Percentiles rank a stretch among this genome's conserved stretches.
These are phyloP conservation scores for Puccinia coronata DNA, from an alignment of 1,284 basidiomycete species.

Conservation along the genomic window DNA sequence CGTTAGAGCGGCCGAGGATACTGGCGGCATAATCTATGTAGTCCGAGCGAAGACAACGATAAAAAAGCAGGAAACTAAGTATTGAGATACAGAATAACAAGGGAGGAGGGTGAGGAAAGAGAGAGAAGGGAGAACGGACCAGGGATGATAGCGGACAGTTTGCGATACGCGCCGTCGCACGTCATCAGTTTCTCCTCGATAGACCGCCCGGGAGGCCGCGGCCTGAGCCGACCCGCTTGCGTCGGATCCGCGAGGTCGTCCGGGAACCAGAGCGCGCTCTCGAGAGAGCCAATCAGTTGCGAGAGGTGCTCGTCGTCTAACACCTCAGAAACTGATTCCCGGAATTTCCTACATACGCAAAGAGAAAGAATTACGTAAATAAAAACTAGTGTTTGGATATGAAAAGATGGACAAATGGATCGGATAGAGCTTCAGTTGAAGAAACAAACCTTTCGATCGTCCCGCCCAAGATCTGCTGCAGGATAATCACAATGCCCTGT, in stretches of 20 bases:
- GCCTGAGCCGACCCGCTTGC: conserved; percentile 67
- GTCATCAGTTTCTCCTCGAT: conserved; percentile 76
- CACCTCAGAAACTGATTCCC: conserved; percentile 70
- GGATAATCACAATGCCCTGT: conserved; percentile 93
- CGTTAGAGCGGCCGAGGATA: conserved; percentile 92
- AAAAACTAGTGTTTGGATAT: neutral
- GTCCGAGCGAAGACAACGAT: too few species aligned
- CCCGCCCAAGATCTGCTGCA: conserved; percentile 90
- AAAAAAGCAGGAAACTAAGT: neutral
- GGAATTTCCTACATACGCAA: conserved; percentile 69
- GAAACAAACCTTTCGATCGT: conserved; percentile 81
- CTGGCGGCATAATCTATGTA: conserved; percentile 86
- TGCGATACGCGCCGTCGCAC: conserved; percentile 79
- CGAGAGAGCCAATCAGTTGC: conserved; percentile 63
- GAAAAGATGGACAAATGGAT: neutral
- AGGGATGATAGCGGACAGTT: conserved; percentile 83
- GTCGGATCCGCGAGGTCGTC: conserved; percentile 68
- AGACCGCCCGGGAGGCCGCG: conserved; percentile 68
- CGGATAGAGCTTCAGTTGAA: neutral
- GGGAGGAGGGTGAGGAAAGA: neutral
- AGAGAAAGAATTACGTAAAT: conserved; percentile 4
- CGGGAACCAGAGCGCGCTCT: conserved; percentile 67
- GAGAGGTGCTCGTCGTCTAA: conserved; percentile 71
- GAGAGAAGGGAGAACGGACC: conserved; percentile 63
- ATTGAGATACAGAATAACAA: neutral